Evolutionary conservation across 805 yeast genomes (phyloP).

Genomic region (Yarrowia deformans): DNA sequence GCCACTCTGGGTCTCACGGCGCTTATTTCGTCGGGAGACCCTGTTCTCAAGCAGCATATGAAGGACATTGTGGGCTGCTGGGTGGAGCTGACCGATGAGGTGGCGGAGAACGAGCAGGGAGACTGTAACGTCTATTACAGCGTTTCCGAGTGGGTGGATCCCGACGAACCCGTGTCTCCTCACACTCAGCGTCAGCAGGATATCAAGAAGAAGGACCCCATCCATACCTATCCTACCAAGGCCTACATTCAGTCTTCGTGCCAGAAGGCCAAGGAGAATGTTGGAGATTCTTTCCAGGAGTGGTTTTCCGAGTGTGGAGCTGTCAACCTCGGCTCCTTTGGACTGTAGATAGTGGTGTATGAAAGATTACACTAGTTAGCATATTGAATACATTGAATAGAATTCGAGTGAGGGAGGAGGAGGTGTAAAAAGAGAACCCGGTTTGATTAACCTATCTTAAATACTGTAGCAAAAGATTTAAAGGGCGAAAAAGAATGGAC

Average conservation of each 20-base stretch:
- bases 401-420: too few species aligned
- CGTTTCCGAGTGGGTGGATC: constrained; percentile 42
- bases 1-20: constrained; percentile 68
- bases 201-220: constrained; percentile 37
- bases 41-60: constrained; percentile 48
- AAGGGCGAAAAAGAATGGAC: constrained; percentile 4
- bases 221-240: constrained; percentile 34
- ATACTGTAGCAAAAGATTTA: too few species aligned
- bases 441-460: too few species aligned
- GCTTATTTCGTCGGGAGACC: constrained; percentile 54
- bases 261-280: constrained; percentile 24
- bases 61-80: constrained; percentile 54
- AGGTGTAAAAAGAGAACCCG: too few species aligned
- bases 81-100: constrained; percentile 72
- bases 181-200: constrained; percentile 36
- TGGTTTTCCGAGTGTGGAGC: constrained; percentile 35
- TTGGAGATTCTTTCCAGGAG: constrained; percentile 37
- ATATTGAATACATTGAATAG: background rate
- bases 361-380: background rate
- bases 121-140: constrained; percentile 51
- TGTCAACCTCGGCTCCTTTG: constrained; percentile 34
- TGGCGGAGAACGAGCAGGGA: constrained; percentile 65
- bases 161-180: constrained; percentile 25
- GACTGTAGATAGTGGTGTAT: constrained; percentile 33
- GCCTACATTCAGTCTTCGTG: constrained; percentile 36